phyloP scores from a whole-genome alignment of 176 grass and related monocot genomes.

The Carex pumila region DNA sequence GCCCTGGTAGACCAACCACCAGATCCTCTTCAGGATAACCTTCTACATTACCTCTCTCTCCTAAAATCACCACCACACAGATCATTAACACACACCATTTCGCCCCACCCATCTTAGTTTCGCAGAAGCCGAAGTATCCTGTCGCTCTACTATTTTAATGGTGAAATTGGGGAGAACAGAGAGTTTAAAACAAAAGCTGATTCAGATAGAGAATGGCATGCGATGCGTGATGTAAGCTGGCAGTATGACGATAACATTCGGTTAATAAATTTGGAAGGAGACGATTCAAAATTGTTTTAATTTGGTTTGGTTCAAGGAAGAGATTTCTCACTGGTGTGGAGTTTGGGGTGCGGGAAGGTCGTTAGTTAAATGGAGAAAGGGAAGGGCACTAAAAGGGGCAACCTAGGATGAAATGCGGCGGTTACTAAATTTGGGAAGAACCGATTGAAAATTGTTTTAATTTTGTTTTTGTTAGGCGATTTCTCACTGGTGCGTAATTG shows the following conservation, averaged over 20 bases:
- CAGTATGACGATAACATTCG: background rate
- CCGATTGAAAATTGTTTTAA: conserved; percentile 14
- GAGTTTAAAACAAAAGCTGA: background rate
- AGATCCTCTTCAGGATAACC: conserved; percentile 63
- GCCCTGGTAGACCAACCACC: conserved; percentile 61
- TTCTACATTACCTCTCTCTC: background rate
- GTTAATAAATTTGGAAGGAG: background rate
- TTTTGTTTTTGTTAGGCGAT: background rate
- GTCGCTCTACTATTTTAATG: conserved; percentile 8
- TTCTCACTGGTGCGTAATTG: background rate
- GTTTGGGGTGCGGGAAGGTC: too few relatives aligned
- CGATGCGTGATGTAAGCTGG: background rate
- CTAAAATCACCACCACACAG: conserved; percentile 1
- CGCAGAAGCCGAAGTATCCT: conserved; percentile 23
- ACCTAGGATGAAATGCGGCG: background rate
- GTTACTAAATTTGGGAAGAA: conserved; percentile 8
- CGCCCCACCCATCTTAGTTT: conserved; percentile 10
- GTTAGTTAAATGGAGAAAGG: background rate
- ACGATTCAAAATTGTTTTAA: conserved; percentile 1
- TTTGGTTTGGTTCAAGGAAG: background rate
- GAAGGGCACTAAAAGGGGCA: background rate
- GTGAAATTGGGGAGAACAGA: background rate
- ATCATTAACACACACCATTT: conserved; percentile 22
- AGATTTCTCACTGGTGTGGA: too few relatives aligned
- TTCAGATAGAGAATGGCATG: conserved; percentile 6